Evolutionary conservation across 202 grass and related monocot genomes (phyloP).

Genomic region (Elaeis oleifera): DNA sequence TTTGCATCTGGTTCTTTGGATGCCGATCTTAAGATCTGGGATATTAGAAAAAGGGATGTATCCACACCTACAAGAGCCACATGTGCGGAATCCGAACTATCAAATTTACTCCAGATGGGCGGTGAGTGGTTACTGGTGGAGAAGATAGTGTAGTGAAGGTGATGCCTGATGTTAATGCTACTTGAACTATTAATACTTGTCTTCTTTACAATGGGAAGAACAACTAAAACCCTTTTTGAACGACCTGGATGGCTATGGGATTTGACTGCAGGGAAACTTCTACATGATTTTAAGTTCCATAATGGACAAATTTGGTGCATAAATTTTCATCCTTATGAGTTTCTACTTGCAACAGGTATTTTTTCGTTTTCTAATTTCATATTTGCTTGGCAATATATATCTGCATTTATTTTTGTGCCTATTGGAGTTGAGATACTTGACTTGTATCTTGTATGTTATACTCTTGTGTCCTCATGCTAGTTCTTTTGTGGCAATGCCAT

Average conservation of each 20-base stretch:
- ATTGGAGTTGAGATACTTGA: no score
- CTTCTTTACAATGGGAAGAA: not conserved
- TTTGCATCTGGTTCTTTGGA: slow-evolving; percentile 92
- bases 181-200: not conserved
- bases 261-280: slow-evolving; percentile 90
- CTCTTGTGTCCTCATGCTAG: no score
- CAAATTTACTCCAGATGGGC: slow-evolving; percentile 88
- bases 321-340: slow-evolving; percentile 88
- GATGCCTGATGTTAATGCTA: not conserved
- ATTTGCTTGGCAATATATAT: no score
- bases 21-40: slow-evolving; percentile 95
- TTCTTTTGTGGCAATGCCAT: no score
- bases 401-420: no score
- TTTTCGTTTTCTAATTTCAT: not conserved
- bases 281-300: slow-evolving; percentile 98
- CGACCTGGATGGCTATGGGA: slow-evolving; percentile 51
- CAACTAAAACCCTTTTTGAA: slow-evolving; percentile 2
- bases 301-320: slow-evolving; percentile 61
- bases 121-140: slow-evolving; percentile 91
- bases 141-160: slow-evolving; percentile 82
- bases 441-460: no score
- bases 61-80: slow-evolving; percentile 91
- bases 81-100: slow-evolving; percentile 55
- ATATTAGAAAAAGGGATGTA: slow-evolving; percentile 98
- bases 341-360: slow-evolving; percentile 95